phyloP scores from a whole-genome alignment of 2,329 filamentous ascomycete species.

The Claviceps quebecensis region DNA sequence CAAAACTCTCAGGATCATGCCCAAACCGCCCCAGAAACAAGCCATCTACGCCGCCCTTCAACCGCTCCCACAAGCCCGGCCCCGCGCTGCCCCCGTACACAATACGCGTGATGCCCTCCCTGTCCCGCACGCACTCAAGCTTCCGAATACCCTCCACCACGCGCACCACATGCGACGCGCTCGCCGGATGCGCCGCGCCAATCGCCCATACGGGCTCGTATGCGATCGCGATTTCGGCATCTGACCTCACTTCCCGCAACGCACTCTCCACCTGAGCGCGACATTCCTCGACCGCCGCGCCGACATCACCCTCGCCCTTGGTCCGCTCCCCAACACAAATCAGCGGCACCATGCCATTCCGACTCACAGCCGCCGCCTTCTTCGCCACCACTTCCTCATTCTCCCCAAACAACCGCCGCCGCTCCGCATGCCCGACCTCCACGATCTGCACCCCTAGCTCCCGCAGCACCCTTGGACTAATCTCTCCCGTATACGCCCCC shows the following conservation, averaged over 20 bases:
- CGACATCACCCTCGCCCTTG: conserved; percentile 39
- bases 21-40: conserved; percentile 72
- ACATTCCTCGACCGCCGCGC: conserved; percentile 51
- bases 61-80: conserved; percentile 55
- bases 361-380: conserved; percentile 55
- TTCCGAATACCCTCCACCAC: conserved; percentile 52
- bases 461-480: conserved; percentile 53
- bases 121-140: conserved; percentile 33
- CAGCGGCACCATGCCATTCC: conserved; percentile 60
- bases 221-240: conserved; percentile 60
- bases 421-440: conserved; percentile 71
- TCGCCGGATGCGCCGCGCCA: conserved; percentile 57
- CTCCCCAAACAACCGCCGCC: conserved; percentile 58
- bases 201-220: conserved; percentile 90
- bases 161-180: conserved; percentile 55
- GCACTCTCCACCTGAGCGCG: conserved; percentile 50
- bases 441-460: conserved; percentile 59
- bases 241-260: conserved; percentile 42
- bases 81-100: conserved; percentile 76
- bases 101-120: conserved; percentile 49
- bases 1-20: conserved; percentile 59
- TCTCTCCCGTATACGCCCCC: conserved; percentile 66
- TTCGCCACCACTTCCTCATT: conserved; percentile 52
- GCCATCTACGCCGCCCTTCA: conserved; percentile 61
- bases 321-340: conserved; percentile 68